Percentiles rank a stretch among this genome's conserved stretches.
phyloP scores from a whole-genome alignment of 345 rosid species.

The Eucalyptus erythrocorys region DNA sequence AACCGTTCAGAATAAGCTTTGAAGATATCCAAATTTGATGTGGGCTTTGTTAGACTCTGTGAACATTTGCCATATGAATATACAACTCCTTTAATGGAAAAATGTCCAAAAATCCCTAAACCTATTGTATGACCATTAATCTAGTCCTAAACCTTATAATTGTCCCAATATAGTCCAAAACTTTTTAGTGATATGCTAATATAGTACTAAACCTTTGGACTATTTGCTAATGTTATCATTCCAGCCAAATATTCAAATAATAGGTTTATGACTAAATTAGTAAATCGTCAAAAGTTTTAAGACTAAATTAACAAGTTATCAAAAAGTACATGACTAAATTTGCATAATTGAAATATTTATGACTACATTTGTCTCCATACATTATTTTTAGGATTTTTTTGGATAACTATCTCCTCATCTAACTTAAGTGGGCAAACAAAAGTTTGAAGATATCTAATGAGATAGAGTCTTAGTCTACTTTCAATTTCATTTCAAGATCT shows the following conservation, averaged over 20 bases:
- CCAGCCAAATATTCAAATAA: background rate
- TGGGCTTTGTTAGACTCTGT: background rate
- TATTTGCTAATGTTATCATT: background rate
- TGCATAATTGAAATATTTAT: too few relatives aligned
- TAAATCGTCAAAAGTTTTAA: background rate
- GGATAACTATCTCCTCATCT: too few relatives aligned
- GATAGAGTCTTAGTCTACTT: background rate
- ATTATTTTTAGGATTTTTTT: too few relatives aligned
- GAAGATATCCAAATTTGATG: background rate
- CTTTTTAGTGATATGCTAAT: background rate
- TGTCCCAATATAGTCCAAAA: background rate
- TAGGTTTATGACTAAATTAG: background rate
- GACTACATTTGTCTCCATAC: too few relatives aligned
- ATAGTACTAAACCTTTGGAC: background rate
- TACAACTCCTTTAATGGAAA: background rate
- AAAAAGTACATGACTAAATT: too few relatives aligned
- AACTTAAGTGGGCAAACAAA: background rate
- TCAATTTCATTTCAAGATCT: background rate
- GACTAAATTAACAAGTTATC: too few relatives aligned
- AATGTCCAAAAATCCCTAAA: background rate
- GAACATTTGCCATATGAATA: background rate
- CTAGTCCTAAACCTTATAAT: background rate
- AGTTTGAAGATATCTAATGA: background rate
- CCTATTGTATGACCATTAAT: rapidly evolving
- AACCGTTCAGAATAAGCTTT: background rate